Evolutionary conservation across 805 yeast species (phyloP).

Genomic region (Wickerhamiella sorbophila): DNA sequence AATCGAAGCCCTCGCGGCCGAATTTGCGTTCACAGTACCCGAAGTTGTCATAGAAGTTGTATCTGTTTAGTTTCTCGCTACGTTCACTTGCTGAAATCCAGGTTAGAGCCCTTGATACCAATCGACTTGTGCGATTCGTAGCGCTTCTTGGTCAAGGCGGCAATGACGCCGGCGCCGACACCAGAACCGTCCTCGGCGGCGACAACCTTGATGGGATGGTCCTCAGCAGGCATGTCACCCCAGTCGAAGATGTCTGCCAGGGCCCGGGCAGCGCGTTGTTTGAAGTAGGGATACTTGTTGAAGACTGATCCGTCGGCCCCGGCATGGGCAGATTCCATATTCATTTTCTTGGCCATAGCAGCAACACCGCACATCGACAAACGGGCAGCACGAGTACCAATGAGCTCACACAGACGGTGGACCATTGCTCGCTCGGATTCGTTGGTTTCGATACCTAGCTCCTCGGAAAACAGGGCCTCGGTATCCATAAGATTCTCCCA

Average conservation of each 20-base stretch:
- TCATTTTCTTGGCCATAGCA: slow-evolving; percentile 80
- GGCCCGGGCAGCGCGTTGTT: slow-evolving; percentile 76
- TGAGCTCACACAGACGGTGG: slow-evolving; percentile 68
- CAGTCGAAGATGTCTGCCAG: slow-evolving; percentile 82
- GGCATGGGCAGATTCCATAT: slow-evolving; percentile 52
- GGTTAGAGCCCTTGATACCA: slow-evolving; percentile 12
- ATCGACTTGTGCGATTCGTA: slow-evolving; percentile 40
- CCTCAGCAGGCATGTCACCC: slow-evolving; percentile 33
- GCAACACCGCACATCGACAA: slow-evolving; percentile 91
- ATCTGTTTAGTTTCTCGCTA: no score
- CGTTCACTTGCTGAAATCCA: neutral
- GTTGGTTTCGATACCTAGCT: slow-evolving; percentile 52
- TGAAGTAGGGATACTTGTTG: slow-evolving; percentile 86
- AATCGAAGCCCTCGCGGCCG: slow-evolving; percentile 1
- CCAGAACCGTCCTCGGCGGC: slow-evolving; percentile 98
- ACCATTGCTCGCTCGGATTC: slow-evolving; percentile 67
- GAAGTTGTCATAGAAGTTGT: neutral
- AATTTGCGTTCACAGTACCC: neutral
- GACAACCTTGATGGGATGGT: slow-evolving; percentile 71
- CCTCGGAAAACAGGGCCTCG: slow-evolving; percentile 44
- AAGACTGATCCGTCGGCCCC: slow-evolving; percentile 97
- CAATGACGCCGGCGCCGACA: slow-evolving; percentile 97
- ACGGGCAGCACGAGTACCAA: slow-evolving; percentile 88
- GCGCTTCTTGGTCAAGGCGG: slow-evolving; percentile 82
- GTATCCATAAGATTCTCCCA: slow-evolving; percentile 71